Base-by-base conservation (phyloP, 768 basidiomycete genomes). In the Chalciporus chontae region DNA sequence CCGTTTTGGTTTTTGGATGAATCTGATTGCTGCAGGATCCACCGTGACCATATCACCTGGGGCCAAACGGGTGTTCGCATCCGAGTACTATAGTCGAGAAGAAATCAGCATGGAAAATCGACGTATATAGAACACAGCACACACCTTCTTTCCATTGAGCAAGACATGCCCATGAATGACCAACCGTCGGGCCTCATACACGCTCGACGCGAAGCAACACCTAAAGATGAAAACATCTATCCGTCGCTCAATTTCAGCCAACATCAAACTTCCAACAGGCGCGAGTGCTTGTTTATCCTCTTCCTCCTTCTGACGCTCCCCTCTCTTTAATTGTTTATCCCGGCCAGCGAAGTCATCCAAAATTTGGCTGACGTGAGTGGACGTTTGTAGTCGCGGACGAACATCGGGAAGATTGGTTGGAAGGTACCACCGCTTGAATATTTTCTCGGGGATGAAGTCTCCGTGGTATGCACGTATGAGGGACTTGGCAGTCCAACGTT, bases 21-120 rank as follows among this genome's bases (percentile, higher is more conserved):
- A 88, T 6, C 83, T 76, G 31, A 96, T 90, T 13, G 84, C 84
- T 13, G 69, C 62, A 0, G 93, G 92, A 54, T 96, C 81, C 21
- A 98, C 90, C 8, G 92, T 82, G 40, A 97, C 79, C 82, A 98
- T 85, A 64, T 98, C 95, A 8, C 95, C 95, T 8, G 95, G 95
- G 37, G 91, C 87, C 19, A 97, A 75, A 37, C 91, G 83, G 13
- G 87, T 88, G 62, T 93, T 94, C 18, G 94, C 80, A 55, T 93
- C 81, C 49, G 77, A 78, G 60, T 93, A 84, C 94, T 97, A 58
- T 10, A 21, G 10, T 42, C 13, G 40, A 47, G 38, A 37, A 34
- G 17, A 32, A 10, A 23, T 57, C 49, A 46, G 43, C 21, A 37
- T 27, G 24, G 3, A 9, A 8, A 36, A 45, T 15, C 19, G 32